Evolutionary conservation across 1,284 basidiomycete species (phyloP).

Genomic region (Apiotrichum akiyoshidainum): DNA sequence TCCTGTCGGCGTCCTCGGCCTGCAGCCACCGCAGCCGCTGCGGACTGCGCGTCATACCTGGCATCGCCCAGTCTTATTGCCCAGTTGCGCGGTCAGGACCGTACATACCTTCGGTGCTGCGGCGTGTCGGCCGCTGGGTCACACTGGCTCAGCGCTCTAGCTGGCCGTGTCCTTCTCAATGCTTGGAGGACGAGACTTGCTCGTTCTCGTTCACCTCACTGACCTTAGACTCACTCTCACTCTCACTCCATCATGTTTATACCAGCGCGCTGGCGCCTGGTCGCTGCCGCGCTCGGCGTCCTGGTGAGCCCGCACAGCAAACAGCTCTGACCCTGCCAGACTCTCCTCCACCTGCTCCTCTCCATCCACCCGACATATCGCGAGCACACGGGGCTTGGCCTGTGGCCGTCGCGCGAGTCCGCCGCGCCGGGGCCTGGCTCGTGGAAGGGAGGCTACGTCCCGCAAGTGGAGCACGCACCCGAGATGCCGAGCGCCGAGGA

Average conservation of each 20-base stretch:
- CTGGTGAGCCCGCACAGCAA: not conserved
- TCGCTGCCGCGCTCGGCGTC: conserved; percentile 1
- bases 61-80: no score
- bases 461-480: not conserved
- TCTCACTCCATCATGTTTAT: not conserved
- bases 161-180: no score
- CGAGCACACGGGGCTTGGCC: conserved; percentile 22
- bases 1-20: no score
- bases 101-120: no score
- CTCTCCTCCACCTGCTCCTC: conserved; percentile 38
- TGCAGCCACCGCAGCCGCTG: no score
- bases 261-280: not conserved
- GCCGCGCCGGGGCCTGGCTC: not conserved
- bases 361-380: conserved; percentile 47
- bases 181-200: no score
- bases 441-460: not conserved
- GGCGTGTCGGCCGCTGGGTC: no score
- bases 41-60: no score
- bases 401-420: conserved; percentile 19
- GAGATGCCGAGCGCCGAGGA: not conserved
- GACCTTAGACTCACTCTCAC: no score
- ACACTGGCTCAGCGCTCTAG: no score
- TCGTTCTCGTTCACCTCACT: no score
- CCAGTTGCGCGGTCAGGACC: no score
- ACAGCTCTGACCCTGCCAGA: not conserved